phyloP scores from a whole-genome alignment of 257 asterid species.

The Solanum piurae region DNA sequence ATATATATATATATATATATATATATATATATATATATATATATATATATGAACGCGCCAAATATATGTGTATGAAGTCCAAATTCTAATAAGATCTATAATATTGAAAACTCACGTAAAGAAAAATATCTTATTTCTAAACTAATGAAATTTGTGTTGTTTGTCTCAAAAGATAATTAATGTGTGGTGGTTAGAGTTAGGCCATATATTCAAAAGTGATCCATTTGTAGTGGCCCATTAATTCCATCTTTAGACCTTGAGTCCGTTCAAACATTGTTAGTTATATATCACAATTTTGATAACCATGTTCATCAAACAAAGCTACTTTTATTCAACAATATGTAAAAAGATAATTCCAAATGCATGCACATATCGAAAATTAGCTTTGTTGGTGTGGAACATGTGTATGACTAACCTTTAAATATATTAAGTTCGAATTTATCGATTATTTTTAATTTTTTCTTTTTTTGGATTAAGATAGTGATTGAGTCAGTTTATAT shows the following conservation, averaged over 20 bases:
- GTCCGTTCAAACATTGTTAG: not conserved
- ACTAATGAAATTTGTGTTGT: too few relatives aligned
- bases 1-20: too few relatives aligned
- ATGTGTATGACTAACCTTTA: not conserved
- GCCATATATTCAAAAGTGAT: not conserved
- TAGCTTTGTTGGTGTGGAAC: not conserved
- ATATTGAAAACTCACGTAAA: too few relatives aligned
- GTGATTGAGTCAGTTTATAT: not conserved
- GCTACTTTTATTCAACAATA: not conserved
- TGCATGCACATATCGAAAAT: not conserved
- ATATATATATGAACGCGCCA: not conserved
- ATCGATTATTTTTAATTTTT: not conserved
- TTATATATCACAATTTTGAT: not conserved
- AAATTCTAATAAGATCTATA: too few relatives aligned
- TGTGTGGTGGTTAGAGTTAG: not conserved
- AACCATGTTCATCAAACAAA: not conserved
- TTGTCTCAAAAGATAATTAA: too few relatives aligned
- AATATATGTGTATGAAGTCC: not conserved
- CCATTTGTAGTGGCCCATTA: not conserved
- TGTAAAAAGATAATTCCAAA: not conserved
- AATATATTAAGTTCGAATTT: not conserved
- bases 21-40: too few relatives aligned
- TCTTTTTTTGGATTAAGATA: not conserved
- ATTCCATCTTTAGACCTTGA: not conserved
- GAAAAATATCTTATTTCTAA: not conserved